Conservation (phyloP, 345 rosid genomes). For the Salix brachista region DNA sequence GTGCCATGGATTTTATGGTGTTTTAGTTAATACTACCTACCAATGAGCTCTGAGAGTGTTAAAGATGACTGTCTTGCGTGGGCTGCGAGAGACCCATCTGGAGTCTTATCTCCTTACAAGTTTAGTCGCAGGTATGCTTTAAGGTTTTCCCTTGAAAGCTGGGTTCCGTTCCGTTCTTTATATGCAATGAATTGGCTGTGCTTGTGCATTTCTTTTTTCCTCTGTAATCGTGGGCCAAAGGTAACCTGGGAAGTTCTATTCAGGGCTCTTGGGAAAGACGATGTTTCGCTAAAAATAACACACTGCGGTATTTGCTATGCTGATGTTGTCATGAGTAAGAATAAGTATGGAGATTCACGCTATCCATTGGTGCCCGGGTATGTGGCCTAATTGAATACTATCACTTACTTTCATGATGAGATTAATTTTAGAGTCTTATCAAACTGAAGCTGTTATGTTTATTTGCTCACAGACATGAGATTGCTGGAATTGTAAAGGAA, state of each 20-base stretch:
- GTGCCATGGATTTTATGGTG: too few species aligned
- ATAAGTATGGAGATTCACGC: constrained; percentile 51
- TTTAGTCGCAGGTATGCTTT: constrained; percentile 9
- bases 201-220: too few species aligned
- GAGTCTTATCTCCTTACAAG: constrained; percentile 12
- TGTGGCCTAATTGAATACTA: constrained; percentile 1
- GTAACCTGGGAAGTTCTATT: neutral
- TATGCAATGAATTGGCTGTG: neutral
- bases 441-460: constrained; percentile 8
- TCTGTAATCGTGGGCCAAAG: too few species aligned
- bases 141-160: neutral
- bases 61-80: constrained; percentile 17
- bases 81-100: constrained; percentile 26
- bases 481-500: constrained; percentile 73
- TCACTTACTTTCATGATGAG: neutral
- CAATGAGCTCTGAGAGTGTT: constrained; percentile 5
- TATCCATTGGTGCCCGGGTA: constrained; percentile 96
- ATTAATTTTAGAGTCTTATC: neutral
- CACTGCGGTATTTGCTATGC: constrained; percentile 95
- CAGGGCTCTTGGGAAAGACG: constrained; percentile 62
- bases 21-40: too few species aligned
- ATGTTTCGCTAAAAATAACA: constrained; percentile 66
- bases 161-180: neutral
- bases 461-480: constrained; percentile 62
- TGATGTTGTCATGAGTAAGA: constrained; percentile 71